Evolutionary conservation across 192 early-diverging fungal genomes (phyloP).

Genomic region (Backusella morwellensis): DNA sequence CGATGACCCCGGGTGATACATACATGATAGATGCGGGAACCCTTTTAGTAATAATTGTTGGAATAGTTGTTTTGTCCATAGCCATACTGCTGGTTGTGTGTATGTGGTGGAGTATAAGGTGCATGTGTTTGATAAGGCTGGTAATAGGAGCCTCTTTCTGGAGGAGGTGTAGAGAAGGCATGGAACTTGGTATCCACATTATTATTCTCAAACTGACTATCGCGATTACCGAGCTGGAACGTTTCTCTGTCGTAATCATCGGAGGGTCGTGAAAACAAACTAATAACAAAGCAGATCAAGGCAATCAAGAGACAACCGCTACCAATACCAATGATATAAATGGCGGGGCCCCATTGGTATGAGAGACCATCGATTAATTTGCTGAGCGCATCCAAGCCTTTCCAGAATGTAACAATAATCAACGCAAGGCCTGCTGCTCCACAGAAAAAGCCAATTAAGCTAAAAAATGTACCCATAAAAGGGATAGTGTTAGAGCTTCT

Average conservation of each 20-base stretch:
- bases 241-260: neutral
- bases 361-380: neutral
- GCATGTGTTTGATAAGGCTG: neutral
- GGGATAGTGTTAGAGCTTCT: slow-evolving; percentile 3
- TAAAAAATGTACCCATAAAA: slow-evolving; percentile 11
- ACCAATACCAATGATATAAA: slow-evolving; percentile 13
- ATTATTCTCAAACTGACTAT: neutral
- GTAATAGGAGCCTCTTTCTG: neutral
- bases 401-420: slow-evolving; percentile 9
- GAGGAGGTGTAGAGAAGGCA: neutral
- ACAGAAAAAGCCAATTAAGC: slow-evolving; percentile 4
- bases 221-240: neutral
- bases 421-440: slow-evolving; percentile 9
- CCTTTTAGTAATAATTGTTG: neutral
- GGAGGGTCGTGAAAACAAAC: neutral
- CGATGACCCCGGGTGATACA: neutral
- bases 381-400: neutral
- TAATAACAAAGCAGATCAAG: neutral
- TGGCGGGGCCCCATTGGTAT: slow-evolving; percentile 8
- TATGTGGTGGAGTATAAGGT: neutral
- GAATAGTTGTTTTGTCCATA: neutral
- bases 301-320: slow-evolving; percentile 1
- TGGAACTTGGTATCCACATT: neutral
- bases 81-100: neutral
- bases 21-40: neutral